These are phyloP conservation scores for Fraxinus velutina DNA, from an alignment of 305 asterid genomes.

Conservation along the genomic window DNA sequence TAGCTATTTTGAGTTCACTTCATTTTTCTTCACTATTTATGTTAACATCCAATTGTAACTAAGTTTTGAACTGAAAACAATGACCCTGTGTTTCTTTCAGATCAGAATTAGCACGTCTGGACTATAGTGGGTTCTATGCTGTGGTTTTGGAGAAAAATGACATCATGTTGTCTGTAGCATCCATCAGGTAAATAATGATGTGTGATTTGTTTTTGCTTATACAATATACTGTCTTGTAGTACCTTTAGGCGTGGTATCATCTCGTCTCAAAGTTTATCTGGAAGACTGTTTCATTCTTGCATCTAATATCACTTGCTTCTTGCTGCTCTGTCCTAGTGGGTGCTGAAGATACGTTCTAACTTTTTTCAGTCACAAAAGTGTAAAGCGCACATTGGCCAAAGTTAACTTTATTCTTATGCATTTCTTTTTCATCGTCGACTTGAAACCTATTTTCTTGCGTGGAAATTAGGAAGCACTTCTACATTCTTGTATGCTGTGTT, in stretches of 20 bases:
- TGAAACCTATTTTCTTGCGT: background rate
- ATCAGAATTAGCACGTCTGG: constrained; percentile 73
- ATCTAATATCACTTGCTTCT: background rate
- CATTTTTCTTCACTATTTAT: background rate
- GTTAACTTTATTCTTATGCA: too few species aligned
- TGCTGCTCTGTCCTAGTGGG: background rate
- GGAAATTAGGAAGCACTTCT: background rate
- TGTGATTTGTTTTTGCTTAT: background rate
- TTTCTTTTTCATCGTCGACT: too few species aligned
- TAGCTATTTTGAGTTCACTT: background rate
- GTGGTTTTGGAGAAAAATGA: constrained; percentile 79
- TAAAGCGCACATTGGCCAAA: background rate
- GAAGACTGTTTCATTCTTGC: constrained; percentile 1
- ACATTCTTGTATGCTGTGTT: background rate
- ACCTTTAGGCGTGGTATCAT: constrained; percentile 6
- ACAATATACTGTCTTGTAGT: background rate
- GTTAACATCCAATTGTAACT: background rate
- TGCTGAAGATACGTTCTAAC: background rate
- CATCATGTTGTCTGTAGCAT: constrained; percentile 60
- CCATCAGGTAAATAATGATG: constrained; percentile 55
- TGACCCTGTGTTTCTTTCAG: constrained; percentile 44
- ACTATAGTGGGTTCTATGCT: constrained; percentile 73
- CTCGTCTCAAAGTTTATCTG: constrained; percentile 1
- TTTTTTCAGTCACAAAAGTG: background rate
- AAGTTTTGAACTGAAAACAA: constrained; percentile 25